Conservation (phyloP, 306 rosid species). For the Senna tora region DNA sequence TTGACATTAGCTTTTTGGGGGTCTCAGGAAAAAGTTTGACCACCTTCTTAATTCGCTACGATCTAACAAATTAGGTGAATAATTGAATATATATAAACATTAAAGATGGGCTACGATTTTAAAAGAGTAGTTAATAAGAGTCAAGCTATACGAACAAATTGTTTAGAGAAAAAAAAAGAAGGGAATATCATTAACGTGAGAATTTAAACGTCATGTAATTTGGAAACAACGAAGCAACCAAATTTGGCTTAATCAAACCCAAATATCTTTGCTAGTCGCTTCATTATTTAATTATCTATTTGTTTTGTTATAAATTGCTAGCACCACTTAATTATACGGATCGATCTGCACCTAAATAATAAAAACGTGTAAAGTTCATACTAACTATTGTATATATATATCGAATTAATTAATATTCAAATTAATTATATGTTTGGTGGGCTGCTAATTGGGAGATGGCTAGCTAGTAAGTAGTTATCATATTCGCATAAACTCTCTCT, state of each 20-base stretch:
- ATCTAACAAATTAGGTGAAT: constrained; percentile 27
- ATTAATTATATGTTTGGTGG: neutral
- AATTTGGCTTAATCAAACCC: constrained; percentile 28
- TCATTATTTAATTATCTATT: too few species aligned
- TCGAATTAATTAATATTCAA: constrained; percentile 28
- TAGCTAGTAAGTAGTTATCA: neutral
- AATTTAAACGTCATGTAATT: neutral
- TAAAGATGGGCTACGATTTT: constrained; percentile 16
- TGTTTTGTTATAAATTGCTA: too few species aligned
- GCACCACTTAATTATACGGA: too few species aligned
- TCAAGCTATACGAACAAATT: neutral
- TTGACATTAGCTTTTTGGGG: neutral
- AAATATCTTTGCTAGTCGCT: neutral
- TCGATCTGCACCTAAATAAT: too few species aligned
- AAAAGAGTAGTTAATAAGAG: neutral
- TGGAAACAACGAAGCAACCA: constrained; percentile 37
- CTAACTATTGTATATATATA: too few species aligned
- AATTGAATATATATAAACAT: constrained; percentile 25
- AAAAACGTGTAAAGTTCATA: too few species aligned
- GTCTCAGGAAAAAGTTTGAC: neutral
- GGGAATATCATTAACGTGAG: too few species aligned
- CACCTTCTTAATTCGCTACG: neutral
- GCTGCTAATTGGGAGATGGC: neutral
- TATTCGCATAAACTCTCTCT: neutral
- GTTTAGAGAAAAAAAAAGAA: neutral